Conservation (phyloP, 495 filamentous ascomycete genomes). For the Penicillium pulvis region DNA sequence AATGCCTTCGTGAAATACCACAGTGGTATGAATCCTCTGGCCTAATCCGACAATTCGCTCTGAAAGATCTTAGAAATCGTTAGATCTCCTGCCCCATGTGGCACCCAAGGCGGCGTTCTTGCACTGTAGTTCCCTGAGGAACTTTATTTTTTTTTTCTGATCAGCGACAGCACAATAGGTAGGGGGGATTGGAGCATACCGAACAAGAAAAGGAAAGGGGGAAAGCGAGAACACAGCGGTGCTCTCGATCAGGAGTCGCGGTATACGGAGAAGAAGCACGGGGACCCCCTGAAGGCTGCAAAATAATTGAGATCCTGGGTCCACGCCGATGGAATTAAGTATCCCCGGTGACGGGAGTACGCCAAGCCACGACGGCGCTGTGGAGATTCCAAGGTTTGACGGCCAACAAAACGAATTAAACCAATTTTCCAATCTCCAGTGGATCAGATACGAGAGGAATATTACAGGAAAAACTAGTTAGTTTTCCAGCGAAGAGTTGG, state of each 20-base stretch:
- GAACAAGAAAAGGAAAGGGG: slow-evolving; percentile 2
- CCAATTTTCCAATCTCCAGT: neutral
- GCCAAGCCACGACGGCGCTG: slow-evolving; percentile 28
- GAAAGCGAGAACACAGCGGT: slow-evolving; percentile 6
- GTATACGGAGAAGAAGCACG: slow-evolving; percentile 20
- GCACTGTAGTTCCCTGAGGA: slow-evolving; percentile 13
- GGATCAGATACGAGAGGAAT: neutral
- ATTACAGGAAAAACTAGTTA: neutral
- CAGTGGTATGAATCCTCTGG: slow-evolving; percentile 10
- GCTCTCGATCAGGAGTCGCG: slow-evolving; percentile 16
- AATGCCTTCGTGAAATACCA: slow-evolving; percentile 33
- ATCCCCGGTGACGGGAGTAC: slow-evolving; percentile 29
- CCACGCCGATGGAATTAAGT: slow-evolving; percentile 36
- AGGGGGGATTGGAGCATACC: slow-evolving; percentile 6
- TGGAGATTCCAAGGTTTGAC: slow-evolving; percentile 4
- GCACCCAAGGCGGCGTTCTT: slow-evolving; percentile 24
- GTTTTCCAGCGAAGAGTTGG: neutral
- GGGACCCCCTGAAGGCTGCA: slow-evolving; percentile 33
- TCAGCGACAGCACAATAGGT: slow-evolving; percentile 8
- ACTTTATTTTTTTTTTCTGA: slow-evolving; percentile 13
- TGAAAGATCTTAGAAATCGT: slow-evolving; percentile 10
- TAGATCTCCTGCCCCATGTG: slow-evolving; percentile 28
- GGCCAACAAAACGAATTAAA: neutral
- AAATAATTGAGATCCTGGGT: slow-evolving; percentile 28
- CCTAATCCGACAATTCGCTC: slow-evolving; percentile 16